A percentile compares a stretch with the other conserved stretches of the same genome.
Conservation (phyloP, 129 eudicot species). For the Artemisia tridentata region DNA sequence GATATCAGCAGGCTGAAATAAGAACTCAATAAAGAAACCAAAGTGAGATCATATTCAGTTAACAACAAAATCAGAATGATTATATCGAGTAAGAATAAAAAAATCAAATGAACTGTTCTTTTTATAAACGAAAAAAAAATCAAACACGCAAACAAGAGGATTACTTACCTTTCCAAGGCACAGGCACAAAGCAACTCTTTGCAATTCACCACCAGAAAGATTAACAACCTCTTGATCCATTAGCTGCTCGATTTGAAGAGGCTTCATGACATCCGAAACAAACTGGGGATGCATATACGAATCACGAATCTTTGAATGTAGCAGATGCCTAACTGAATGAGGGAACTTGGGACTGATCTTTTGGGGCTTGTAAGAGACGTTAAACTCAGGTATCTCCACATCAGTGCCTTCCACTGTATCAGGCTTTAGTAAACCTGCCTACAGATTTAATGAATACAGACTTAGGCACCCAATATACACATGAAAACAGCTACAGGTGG, state of each 20-base stretch:
- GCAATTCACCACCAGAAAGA: slow-evolving; percentile 85
- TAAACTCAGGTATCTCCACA: slow-evolving; percentile 76
- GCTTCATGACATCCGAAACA: slow-evolving; percentile 88
- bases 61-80: slow-evolving; percentile 10
- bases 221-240: slow-evolving; percentile 86
- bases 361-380: slow-evolving; percentile 89
- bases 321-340: slow-evolving; percentile 57
- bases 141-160: no score
- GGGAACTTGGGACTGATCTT: slow-evolving; percentile 79
- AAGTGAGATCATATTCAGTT: slow-evolving; percentile 1
- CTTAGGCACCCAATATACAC: no score
- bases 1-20: slow-evolving; percentile 62
- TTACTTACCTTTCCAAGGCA: slow-evolving; percentile 71
- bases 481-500: no score
- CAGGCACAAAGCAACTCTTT: slow-evolving; percentile 76
- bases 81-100: no score
- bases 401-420: slow-evolving; percentile 71
- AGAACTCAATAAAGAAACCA: background rate
- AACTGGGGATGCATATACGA: slow-evolving; percentile 87
- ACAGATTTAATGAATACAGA: slow-evolving; percentile 1
- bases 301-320: slow-evolving; percentile 74
- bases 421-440: slow-evolving; percentile 90
- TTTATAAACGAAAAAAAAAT: no score
- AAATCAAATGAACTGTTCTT: no score
- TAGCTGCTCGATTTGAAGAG: slow-evolving; percentile 78